These are phyloP conservation scores for Dentipellis sp. DNA, from an alignment of 768 basidiomycete species.

Conservation along the genomic window DNA sequence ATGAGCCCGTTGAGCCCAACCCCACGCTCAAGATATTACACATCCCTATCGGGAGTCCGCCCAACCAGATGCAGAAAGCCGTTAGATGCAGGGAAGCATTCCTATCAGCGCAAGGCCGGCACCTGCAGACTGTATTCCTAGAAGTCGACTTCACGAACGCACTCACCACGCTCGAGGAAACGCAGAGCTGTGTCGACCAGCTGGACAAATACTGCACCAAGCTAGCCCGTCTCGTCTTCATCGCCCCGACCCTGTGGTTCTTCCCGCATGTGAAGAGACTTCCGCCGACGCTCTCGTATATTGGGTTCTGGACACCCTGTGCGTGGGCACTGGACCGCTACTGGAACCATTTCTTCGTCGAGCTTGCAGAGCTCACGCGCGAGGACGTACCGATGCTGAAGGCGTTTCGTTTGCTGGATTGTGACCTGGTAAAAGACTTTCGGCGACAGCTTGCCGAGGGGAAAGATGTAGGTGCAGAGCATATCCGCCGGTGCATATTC, in stretches of 20 bases:
- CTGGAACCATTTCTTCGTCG: not conserved
- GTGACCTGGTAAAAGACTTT: not conserved
- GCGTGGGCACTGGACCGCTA: not conserved
- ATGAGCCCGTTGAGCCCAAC: not conserved
- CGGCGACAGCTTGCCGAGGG: not conserved
- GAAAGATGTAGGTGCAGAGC: not conserved
- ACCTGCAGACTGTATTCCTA: not conserved
- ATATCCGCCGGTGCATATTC: not conserved
- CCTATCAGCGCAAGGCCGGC: not conserved
- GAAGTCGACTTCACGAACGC: not conserved
- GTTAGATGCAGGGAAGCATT: not conserved
- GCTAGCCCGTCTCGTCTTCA: not conserved
- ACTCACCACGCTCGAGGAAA: not conserved
- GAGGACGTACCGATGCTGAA: not conserved
- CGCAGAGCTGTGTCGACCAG: not conserved
- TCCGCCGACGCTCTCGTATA: not conserved
- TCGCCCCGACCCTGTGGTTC: not conserved
- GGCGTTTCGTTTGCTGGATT: not conserved
- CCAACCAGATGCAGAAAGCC: not conserved
- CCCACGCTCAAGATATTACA: not conserved
- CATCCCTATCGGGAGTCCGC: not conserved
- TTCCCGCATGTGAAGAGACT: not conserved
- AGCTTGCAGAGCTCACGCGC: not conserved
- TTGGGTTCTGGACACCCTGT: not conserved
- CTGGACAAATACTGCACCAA: not conserved